phyloP scores from a whole-genome alignment of 306 rosid genomes.

The Hippophae rhamnoides region DNA sequence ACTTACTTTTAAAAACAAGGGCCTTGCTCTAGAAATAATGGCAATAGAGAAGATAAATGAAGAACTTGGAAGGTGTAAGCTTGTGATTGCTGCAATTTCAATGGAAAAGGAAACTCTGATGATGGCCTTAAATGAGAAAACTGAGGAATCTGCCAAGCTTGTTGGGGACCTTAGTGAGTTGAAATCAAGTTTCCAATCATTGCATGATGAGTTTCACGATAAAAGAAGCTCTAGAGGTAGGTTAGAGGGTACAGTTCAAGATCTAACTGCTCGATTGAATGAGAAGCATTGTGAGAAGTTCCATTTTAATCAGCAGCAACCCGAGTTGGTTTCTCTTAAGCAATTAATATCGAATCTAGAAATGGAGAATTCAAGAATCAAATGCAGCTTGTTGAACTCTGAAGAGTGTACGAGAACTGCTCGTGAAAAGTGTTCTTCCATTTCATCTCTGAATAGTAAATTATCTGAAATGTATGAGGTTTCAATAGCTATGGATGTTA shows the following conservation, averaged over 20 bases:
- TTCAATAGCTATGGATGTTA: conserved; percentile 51
- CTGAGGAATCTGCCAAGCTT: conserved; percentile 48
- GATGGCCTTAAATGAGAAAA: conserved; percentile 41
- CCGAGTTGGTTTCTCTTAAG: conserved; percentile 55
- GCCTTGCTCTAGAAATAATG: conserved; percentile 46
- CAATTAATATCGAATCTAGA: conserved; percentile 46
- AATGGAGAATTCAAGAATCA: conserved; percentile 56
- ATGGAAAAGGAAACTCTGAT: conserved; percentile 53
- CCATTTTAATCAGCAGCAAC: conserved; percentile 43
- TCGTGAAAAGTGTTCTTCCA: conserved; percentile 40
- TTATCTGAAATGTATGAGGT: conserved; percentile 53
- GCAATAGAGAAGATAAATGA: conserved; percentile 35
- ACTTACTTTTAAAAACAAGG: conserved; percentile 51
- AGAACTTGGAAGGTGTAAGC: conserved; percentile 50
- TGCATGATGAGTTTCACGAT: conserved; percentile 35
- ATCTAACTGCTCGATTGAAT: conserved; percentile 50
- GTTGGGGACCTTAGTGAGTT: conserved; percentile 38
- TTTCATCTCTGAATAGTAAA: conserved; percentile 40
- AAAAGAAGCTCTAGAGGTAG: conserved; percentile 42
- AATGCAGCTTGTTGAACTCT: conserved; percentile 35
- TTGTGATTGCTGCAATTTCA: conserved; percentile 29
- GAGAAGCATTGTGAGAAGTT: conserved; percentile 49
- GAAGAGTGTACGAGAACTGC: conserved; percentile 40
- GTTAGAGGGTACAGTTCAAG: conserved; percentile 40
- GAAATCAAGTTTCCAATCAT: conserved; percentile 36